Percentiles rank a stretch among this genome's conserved stretches.
phyloP scores from a whole-genome alignment of 768 basidiomycete genomes.

The Leucogyrophana mollusca region DNA sequence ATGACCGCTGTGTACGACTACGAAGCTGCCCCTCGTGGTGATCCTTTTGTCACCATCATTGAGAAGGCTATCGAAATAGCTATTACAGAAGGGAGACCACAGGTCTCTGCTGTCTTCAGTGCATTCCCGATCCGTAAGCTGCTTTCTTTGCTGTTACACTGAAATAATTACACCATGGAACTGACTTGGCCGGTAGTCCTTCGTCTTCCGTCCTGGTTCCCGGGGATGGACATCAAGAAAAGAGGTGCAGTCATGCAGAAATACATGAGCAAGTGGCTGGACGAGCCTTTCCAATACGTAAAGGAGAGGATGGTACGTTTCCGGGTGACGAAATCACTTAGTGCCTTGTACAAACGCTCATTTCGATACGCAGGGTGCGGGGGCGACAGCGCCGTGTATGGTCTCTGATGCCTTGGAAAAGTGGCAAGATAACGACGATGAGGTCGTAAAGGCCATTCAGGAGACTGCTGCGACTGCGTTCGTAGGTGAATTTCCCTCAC shows the following conservation, averaged over 20 bases:
- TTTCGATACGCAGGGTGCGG: no score
- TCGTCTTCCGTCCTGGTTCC: neutral
- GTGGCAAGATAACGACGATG: neutral
- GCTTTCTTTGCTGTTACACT: neutral
- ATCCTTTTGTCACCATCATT: neutral
- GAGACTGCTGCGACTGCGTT: constrained; percentile 4
- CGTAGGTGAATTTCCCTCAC: constrained; percentile 2
- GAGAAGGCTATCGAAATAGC: neutral
- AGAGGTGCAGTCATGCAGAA: neutral
- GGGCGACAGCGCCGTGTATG: constrained; percentile 4
- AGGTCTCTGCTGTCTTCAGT: neutral
- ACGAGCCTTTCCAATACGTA: neutral
- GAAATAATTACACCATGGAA: neutral
- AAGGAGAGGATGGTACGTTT: neutral
- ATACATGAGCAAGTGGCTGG: neutral
- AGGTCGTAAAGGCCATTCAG: neutral
- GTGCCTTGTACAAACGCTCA: no score
- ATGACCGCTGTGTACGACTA: neutral
- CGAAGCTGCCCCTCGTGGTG: neutral
- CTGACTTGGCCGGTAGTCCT: neutral
- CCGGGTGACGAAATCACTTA: no score
- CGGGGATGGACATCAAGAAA: constrained; percentile 15
- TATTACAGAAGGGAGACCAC: neutral
- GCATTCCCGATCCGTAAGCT: neutral
- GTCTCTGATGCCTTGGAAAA: constrained; percentile 5